A percentile compares a stretch with the other conserved stretches of the same genome.
These are phyloP conservation scores for Dillenia turbinata DNA, from an alignment of 164 flowering plant species.

Conservation along the genomic window DNA sequence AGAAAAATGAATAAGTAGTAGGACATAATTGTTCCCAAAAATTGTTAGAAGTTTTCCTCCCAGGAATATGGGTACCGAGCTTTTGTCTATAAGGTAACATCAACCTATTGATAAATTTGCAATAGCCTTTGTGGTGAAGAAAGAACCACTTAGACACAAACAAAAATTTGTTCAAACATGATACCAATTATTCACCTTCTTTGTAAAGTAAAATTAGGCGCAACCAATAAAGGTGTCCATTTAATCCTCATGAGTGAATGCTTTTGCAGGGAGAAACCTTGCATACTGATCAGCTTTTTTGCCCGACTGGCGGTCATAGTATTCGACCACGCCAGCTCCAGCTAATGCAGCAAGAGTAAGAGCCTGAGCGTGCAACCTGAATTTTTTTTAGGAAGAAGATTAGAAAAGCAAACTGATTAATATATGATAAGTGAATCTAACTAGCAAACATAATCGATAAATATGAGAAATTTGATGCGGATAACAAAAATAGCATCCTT, in stretches of 20 bases:
- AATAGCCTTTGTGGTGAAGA: too few relatives aligned
- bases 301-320: slow-evolving; percentile 60
- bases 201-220: too few relatives aligned
- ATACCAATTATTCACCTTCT: too few relatives aligned
- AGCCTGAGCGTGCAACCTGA: slow-evolving; percentile 88
- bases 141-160: too few relatives aligned
- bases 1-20: too few relatives aligned
- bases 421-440: slow-evolving; percentile 1
- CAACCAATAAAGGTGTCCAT: neutral
- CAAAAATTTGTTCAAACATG: too few relatives aligned
- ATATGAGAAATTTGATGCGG: neutral
- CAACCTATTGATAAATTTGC: too few relatives aligned
- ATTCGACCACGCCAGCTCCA: slow-evolving; percentile 87
- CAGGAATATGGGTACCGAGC: too few relatives aligned
- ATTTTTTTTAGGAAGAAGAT: neutral
- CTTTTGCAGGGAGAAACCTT: slow-evolving; percentile 36
- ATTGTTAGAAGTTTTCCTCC: too few relatives aligned
- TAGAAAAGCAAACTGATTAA: too few relatives aligned
- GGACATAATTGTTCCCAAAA: too few relatives aligned
- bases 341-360: slow-evolving; percentile 80
- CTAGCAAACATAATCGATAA: neutral
- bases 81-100: too few relatives aligned
- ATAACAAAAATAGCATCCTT: neutral
- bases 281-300: slow-evolving; percentile 51
- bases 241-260: slow-evolving; percentile 45